Base-by-base conservation (phyloP, 345 rosid genomes). In the Psidium friedrichsthalianum region DNA sequence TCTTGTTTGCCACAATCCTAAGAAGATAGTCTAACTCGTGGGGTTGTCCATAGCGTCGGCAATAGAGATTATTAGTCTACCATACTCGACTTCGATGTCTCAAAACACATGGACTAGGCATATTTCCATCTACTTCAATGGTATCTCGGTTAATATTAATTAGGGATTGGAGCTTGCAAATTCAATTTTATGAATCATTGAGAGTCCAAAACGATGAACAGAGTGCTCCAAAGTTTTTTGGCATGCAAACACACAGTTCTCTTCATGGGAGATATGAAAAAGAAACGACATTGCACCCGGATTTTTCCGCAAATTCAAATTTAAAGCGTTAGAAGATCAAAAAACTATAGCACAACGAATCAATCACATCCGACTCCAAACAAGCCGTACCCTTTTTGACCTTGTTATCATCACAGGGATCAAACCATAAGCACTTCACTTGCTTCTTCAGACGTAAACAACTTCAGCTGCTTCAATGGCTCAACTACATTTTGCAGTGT, bases 321-420 rank as follows among this genome's bases (percentile, higher is more conserved):
- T 59, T 47, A 47, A 47, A 47, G 51, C 51, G 51, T 47, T 47
- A 47, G 51, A 47, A 47, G 51, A 47, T 47, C 10, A 47, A 9
- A 47, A 47, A 47, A n/a, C 69, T 0, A 58, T 49, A 6, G 16
- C 10, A 6, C 32, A 2, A 15, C 40, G 74, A 9, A 61, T 29
- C 40, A 29, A 0, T 29, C 9, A 49, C 51, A 49, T 49, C 51
- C 11, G 51, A 49, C 51, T 49, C 11, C 11, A 49, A 49, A 49
- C 51, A 49, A 9, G 51, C 51, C 51, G 32, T 58, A 0, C 29
- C 64, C 1, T 57, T 27, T 57, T 57, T 11, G 64, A 57, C 20
- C 0, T 58, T 1, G 69, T 59, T 59, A 59, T 1, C 0, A 8
- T 59, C 8, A n/a, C 20, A 0, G 0, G 0, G 74, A 61, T 29